Conservation (phyloP, 495 filamentous ascomycete species). For the Penicillium paradoxum region DNA sequence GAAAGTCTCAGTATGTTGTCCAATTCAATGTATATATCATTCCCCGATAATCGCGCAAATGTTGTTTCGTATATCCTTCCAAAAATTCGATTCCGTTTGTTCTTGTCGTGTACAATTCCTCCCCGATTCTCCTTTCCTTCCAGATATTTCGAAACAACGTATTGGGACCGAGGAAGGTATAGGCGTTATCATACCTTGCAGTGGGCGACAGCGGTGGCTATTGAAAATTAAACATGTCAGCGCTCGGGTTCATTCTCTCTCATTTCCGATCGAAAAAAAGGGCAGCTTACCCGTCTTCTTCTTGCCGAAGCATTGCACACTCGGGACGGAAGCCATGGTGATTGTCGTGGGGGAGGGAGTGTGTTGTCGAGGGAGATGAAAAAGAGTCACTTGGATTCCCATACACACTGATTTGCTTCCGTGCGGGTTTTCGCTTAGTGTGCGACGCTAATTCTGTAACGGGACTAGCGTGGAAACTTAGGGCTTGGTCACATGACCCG, state of each 20-base stretch:
- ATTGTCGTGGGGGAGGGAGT: slow-evolving; percentile 43
- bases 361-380: slow-evolving; percentile 37
- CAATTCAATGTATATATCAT: slow-evolving; percentile 6
- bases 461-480: slow-evolving; percentile 19
- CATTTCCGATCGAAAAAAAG: neutral
- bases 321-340: slow-evolving; percentile 75
- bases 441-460: slow-evolving; percentile 20
- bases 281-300: slow-evolving; percentile 68
- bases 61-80: slow-evolving; percentile 10
- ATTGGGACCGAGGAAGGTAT: slow-evolving; percentile 12
- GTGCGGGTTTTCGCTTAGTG: slow-evolving; percentile 48
- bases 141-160: slow-evolving; percentile 17
- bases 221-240: slow-evolving; percentile 33
- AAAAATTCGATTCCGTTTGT: slow-evolving; percentile 4
- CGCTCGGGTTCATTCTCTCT: slow-evolving; percentile 14
- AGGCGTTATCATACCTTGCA: slow-evolving; percentile 69
- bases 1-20: slow-evolving; percentile 34
- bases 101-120: slow-evolving; percentile 1
- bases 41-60: slow-evolving; percentile 14
- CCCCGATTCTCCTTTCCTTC: slow-evolving; percentile 5
- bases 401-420: slow-evolving; percentile 33
- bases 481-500: slow-evolving; percentile 28
- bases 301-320: slow-evolving; percentile 94
- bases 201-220: slow-evolving; percentile 83
- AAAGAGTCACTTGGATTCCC: slow-evolving; percentile 29